Conservation (phyloP, 352 stramenopile species). For the Saprolegnia diclina region DNA sequence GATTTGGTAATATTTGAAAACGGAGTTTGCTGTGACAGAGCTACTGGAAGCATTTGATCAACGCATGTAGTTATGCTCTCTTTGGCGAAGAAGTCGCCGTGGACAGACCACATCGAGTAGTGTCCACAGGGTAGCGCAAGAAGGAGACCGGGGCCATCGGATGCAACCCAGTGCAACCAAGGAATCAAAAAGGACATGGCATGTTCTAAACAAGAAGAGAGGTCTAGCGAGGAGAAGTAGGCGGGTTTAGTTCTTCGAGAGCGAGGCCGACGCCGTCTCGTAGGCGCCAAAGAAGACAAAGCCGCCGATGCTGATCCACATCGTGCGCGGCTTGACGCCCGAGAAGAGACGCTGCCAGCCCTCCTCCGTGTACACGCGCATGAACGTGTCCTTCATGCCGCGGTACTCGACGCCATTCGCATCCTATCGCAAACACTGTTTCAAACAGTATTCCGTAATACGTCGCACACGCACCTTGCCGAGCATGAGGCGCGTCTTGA, state of each 20-base stretch:
- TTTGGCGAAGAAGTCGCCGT: too few relatives aligned
- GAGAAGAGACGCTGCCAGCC: slow-evolving; percentile 88
- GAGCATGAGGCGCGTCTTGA: slow-evolving; percentile 99
- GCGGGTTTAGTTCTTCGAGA: slow-evolving; percentile 29
- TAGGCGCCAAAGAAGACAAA: slow-evolving; percentile 99
- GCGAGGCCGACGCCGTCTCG: slow-evolving; percentile 85
- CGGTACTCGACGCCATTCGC: slow-evolving; percentile 89
- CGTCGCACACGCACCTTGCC: slow-evolving; percentile 36
- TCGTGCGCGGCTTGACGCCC: slow-evolving; percentile 93
- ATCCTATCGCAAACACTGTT: slow-evolving; percentile 48
- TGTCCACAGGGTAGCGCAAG: too few relatives aligned
- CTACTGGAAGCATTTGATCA: too few relatives aligned
- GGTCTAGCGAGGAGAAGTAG: too few relatives aligned
- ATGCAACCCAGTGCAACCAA: too few relatives aligned
- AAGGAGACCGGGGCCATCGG: too few relatives aligned
- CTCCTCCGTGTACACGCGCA: slow-evolving; percentile 88
- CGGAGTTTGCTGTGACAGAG: too few relatives aligned
- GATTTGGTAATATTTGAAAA: too few relatives aligned
- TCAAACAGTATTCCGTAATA: not conserved
- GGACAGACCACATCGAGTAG: too few relatives aligned
- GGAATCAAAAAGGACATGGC: too few relatives aligned
- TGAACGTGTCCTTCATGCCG: slow-evolving; percentile 86
- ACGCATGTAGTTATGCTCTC: too few relatives aligned
- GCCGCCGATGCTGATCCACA: slow-evolving; percentile 99
- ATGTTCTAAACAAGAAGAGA: too few relatives aligned